Evolutionary conservation across 805 yeast species (phyloP), one percentile per base, ranked within the genome.

Genomic region (Saturnispora sanitii): DNA sequence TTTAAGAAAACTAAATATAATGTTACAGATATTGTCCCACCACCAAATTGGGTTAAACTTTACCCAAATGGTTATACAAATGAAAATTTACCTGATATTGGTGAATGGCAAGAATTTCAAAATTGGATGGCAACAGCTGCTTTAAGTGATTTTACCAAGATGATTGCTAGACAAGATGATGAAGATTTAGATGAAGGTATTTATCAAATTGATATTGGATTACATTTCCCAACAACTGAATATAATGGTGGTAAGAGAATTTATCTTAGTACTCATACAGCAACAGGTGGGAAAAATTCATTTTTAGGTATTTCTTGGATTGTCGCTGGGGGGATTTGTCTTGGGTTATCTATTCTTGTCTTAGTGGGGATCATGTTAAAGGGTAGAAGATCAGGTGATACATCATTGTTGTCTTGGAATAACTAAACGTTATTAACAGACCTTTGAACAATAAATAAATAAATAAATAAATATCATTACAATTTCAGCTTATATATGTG

Each of bases 81-180:
- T 20, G 69, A 70, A 0, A 82, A 82, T 54, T 38, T 83, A 37
- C 92, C 92, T 4, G 83, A 82, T 54, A 56, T 83, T 26, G 65
- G 77, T 2, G 59, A 65, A 7, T 77, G 85, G 85, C 74, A 70
- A 44, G 79, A 77, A 45, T 71, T 83, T 45, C 90, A 82, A 52
- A 83, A 82, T 50, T 83, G 94, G 94, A 82, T 83, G 90, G 71
- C 85, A 46, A 78, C 90, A 2, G 78, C 88, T 6, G 92, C 85
- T 0, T 66, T 83, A 45, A 72, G 88, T 15, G 64, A 67, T 17
- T 80, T 80, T 56, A 72, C 78, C 48, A 82, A 82, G 57, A 59
- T 83, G 57, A 75, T 75, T 9, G 66, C 74, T 40, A 69, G 83
- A 55, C 82, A 81, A 53, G 77, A 73, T 45, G 55, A 75, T 36